Evolutionary conservation across 805 yeast genomes (phyloP).

Genomic region (Yarrowia sp.): DNA sequence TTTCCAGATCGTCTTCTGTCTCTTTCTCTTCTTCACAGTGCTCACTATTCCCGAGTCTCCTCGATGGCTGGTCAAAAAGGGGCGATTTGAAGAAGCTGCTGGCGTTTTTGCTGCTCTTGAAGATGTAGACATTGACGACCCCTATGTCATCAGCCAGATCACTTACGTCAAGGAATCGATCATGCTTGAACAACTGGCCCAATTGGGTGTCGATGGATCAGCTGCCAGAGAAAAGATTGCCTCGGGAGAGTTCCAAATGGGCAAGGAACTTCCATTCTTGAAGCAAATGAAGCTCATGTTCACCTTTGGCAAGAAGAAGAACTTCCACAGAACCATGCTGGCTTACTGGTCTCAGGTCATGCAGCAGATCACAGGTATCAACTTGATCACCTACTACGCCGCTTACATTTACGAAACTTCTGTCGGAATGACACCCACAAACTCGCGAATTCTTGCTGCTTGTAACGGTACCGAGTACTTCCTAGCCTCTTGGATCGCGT

Average conservation of each 20-base stretch:
- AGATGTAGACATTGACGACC: constrained; percentile 5
- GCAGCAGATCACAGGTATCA: constrained; percentile 90
- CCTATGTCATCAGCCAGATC: constrained; percentile 9
- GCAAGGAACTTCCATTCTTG: constrained; percentile 2
- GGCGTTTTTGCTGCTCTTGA: constrained; percentile 16
- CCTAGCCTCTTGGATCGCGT: constrained; percentile 16
- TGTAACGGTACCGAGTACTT: constrained; percentile 23
- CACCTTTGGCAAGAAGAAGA: constrained; percentile 35
- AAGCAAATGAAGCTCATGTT: constrained; percentile 14
- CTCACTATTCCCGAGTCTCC: constrained; percentile 14
- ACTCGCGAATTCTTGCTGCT: constrained; percentile 15
- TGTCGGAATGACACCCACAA: constrained; percentile 13
- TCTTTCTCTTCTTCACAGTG: constrained; percentile 15
- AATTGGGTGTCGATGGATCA: constrained; percentile 7
- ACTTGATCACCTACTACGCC: constrained; percentile 56
- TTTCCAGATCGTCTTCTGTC: constrained; percentile 19
- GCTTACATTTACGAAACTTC: constrained; percentile 13
- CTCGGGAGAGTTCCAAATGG: neutral
- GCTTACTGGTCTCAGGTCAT: constrained; percentile 55
- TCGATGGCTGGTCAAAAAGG: constrained; percentile 14
- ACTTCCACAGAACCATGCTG: constrained; percentile 45
- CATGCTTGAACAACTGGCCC: constrained; percentile 19
- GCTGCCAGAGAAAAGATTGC: constrained; percentile 16
- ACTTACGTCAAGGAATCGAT: constrained; percentile 18
- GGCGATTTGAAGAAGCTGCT: constrained; percentile 12